A percentile compares a stretch with the other conserved stretches of the same genome.
Evolutionary conservation across 75 land plant genomes (phyloP).

Genomic region (Sequoiadendron giganteum): DNA sequence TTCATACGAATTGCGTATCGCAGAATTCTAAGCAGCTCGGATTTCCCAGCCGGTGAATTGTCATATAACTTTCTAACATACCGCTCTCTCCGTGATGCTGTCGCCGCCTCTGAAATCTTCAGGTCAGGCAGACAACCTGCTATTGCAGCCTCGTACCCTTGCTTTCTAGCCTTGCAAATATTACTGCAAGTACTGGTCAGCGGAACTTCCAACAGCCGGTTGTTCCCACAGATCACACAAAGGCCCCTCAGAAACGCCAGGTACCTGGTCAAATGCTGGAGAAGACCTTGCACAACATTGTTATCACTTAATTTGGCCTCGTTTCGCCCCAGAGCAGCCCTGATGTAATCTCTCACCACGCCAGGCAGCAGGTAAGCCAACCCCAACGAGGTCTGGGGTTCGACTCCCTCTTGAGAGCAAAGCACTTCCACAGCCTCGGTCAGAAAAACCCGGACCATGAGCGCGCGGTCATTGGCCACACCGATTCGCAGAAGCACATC

Average conservation of each 20-base stretch:
- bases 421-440: not conserved
- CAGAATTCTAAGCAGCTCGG: not conserved
- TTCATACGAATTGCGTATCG: not conserved
- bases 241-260: not conserved
- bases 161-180: not conserved
- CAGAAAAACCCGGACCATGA: not conserved
- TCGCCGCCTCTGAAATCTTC: not conserved
- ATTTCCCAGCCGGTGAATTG: not conserved
- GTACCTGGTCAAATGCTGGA: not conserved
- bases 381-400: not conserved
- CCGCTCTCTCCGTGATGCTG: not conserved
- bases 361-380: not conserved
- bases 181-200: not conserved
- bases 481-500: not conserved
- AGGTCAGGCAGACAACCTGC: not conserved
- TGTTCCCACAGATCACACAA: not conserved
- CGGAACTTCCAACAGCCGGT: not conserved
- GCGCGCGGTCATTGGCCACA: not conserved
- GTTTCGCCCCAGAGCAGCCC: not conserved
- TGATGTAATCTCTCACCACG: not conserved
- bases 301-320: not conserved
- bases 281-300: not conserved
- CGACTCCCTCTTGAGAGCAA: not conserved
- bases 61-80: not conserved
- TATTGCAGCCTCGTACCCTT: not conserved